Evolutionary conservation across 2,329 filamentous ascomycete genomes (phyloP).

Genomic region (Tolypocladium ovalisporum): DNA sequence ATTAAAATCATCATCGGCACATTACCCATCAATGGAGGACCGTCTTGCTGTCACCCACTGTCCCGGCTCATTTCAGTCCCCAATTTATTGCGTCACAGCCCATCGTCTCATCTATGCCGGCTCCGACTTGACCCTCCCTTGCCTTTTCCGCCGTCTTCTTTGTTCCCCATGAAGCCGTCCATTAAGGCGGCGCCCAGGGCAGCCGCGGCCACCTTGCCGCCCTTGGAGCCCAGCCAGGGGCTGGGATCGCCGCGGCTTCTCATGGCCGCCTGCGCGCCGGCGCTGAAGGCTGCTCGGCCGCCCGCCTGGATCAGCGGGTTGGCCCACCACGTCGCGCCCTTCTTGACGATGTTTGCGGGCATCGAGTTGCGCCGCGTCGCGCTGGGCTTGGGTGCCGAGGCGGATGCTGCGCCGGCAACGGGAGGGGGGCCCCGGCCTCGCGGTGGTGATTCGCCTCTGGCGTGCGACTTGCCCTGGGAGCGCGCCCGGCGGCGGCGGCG

Average conservation of each 20-base stretch:
- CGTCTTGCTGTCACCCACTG: too few relatives aligned
- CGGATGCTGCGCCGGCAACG: constrained; percentile 2
- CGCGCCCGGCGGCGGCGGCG: constrained; percentile 9
- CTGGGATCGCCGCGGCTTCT: constrained; percentile 32
- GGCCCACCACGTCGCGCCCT: constrained; percentile 21
- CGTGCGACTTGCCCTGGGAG: constrained; percentile 12
- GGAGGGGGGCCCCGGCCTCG: constrained; percentile 13
- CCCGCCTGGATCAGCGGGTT: constrained; percentile 28
- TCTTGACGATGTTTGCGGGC: constrained; percentile 15
- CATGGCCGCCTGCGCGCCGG: constrained; percentile 37
- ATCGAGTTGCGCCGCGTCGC: constrained; percentile 20
- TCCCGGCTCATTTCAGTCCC: too few relatives aligned
- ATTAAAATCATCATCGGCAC: too few relatives aligned
- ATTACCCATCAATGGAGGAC: too few relatives aligned
- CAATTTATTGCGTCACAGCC: neutral
- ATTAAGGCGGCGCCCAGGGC: constrained; percentile 37
- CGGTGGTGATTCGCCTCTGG: constrained; percentile 8
- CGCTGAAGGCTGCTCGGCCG: constrained; percentile 33
- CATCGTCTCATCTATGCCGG: neutral
- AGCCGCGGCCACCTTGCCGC: constrained; percentile 35
- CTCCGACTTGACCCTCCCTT: neutral
- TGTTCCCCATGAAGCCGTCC: constrained; percentile 31
- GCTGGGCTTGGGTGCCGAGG: constrained; percentile 6
- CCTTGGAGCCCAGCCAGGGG: constrained; percentile 36
- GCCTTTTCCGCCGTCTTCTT: constrained; percentile 3